A percentile compares a stretch with the other conserved stretches of the same genome.
Evolutionary conservation across 352 stramenopile genomes (phyloP).

Genomic region (Phytophthora melonis): DNA sequence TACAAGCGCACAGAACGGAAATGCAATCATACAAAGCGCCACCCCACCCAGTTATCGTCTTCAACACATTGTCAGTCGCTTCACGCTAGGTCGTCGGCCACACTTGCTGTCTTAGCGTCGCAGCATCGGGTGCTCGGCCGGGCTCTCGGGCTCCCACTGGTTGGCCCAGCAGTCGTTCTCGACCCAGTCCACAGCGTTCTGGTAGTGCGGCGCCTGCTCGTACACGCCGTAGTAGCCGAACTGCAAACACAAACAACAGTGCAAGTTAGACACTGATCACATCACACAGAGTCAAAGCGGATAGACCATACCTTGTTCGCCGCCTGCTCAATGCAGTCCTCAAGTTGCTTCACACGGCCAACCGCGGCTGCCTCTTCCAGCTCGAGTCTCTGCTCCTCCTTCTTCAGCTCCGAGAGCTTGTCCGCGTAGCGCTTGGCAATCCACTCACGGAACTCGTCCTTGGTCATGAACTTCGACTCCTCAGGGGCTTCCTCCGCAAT

Average conservation of each 20-base stretch:
- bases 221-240: conserved; percentile 68
- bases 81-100: background rate
- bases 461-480: conserved; percentile 45
- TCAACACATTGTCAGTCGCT: conserved; percentile 15
- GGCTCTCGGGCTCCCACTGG: conserved; percentile 21
- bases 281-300: too few species aligned
- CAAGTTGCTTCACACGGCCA: conserved; percentile 35
- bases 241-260: conserved; percentile 25
- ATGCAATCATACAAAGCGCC: conserved; percentile 30
- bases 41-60: conserved; percentile 15
- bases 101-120: conserved; percentile 18
- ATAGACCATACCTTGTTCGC: conserved; percentile 67
- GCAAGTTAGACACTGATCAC: conserved; percentile 6
- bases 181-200: conserved; percentile 59
- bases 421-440: conserved; percentile 40
- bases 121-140: conserved; percentile 17
- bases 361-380: conserved; percentile 31
- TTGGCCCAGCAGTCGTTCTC: conserved; percentile 45
- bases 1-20: conserved; percentile 27
- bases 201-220: conserved; percentile 54
- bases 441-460: conserved; percentile 49
- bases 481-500: background rate
- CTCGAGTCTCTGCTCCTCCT: conserved; percentile 26
- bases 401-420: conserved; percentile 24
- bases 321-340: conserved; percentile 58